These are phyloP conservation scores for Phytophthora macrochlamydospora DNA, from an alignment of 352 stramenopile species.

Conservation along the genomic window DNA sequence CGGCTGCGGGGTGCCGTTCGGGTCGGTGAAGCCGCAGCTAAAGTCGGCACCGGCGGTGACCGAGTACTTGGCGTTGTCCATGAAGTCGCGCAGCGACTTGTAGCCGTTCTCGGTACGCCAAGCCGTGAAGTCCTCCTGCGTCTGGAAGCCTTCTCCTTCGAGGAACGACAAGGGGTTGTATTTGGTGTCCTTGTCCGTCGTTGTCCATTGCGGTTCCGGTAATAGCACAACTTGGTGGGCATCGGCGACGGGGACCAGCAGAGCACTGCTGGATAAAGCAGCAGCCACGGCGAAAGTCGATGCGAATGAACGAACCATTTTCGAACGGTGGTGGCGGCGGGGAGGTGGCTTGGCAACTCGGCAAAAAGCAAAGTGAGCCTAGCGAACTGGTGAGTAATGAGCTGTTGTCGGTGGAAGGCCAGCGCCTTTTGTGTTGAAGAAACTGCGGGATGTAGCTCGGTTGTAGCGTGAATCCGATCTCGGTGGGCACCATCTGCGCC, in stretches of 20 bases:
- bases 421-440: no score
- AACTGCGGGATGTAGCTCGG: no score
- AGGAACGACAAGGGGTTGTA: constrained; percentile 22
- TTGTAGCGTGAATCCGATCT: no score
- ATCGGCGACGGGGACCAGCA: constrained; percentile 15
- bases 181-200: constrained; percentile 17
- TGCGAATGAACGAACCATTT: constrained; percentile 6
- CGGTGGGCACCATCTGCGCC: no score
- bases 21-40: constrained; percentile 24
- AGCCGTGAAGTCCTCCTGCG: constrained; percentile 29
- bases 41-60: constrained; percentile 19
- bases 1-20: constrained; percentile 19
- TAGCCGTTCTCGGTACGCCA: constrained; percentile 31
- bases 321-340: neutral
- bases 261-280: constrained; percentile 12
- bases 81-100: constrained; percentile 28
- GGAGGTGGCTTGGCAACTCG: neutral
- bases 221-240: constrained; percentile 36
- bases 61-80: constrained; percentile 20
- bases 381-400: neutral
- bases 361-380: neutral
- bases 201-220: constrained; percentile 29
- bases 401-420: no score
- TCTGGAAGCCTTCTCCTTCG: constrained; percentile 37
- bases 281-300: constrained; percentile 15